Conservation (phyloP, 805 yeast species). For the Kluyveromyces aestuarii region DNA sequence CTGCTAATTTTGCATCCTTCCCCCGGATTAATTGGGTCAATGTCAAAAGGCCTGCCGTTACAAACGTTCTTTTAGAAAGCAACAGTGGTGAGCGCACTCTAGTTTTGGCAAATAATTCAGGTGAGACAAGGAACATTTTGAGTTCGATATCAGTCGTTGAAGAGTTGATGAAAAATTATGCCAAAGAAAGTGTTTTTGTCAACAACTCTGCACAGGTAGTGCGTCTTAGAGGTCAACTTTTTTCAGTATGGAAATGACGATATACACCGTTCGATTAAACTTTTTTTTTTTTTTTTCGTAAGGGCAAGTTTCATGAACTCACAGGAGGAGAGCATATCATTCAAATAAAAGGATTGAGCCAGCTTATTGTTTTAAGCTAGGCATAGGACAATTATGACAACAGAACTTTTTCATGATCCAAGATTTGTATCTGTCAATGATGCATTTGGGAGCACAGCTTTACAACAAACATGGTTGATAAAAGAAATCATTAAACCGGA, state of each 20-base stretch:
- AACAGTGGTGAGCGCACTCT: neutral
- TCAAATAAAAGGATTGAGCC: neutral
- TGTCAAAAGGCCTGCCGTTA: conserved; percentile 5
- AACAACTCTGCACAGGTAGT: too few species aligned
- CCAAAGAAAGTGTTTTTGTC: too few species aligned
- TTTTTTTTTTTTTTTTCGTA: too few species aligned
- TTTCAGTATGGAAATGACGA: too few species aligned
- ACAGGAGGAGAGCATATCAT: too few species aligned
- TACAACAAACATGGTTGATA: conserved; percentile 38
- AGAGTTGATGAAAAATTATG: too few species aligned
- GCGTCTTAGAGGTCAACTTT: too few species aligned
- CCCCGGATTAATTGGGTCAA: conserved; percentile 24
- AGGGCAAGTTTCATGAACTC: too few species aligned
- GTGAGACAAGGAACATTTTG: neutral
- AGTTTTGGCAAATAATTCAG: neutral
- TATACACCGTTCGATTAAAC: too few species aligned
- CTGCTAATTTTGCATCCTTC: conserved; percentile 46
- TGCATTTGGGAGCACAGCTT: conserved; percentile 10
- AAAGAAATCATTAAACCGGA: conserved; percentile 39
- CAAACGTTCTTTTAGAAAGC: neutral
- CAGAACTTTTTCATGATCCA: conserved; percentile 27
- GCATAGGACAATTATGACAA: conserved; percentile 18
- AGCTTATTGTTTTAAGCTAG: neutral
- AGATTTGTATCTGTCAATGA: neutral
- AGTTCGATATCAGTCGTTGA: neutral